Evolutionary conservation across 768 basidiomycete species (phyloP).

Genomic region (Baorangia bicolor): DNA sequence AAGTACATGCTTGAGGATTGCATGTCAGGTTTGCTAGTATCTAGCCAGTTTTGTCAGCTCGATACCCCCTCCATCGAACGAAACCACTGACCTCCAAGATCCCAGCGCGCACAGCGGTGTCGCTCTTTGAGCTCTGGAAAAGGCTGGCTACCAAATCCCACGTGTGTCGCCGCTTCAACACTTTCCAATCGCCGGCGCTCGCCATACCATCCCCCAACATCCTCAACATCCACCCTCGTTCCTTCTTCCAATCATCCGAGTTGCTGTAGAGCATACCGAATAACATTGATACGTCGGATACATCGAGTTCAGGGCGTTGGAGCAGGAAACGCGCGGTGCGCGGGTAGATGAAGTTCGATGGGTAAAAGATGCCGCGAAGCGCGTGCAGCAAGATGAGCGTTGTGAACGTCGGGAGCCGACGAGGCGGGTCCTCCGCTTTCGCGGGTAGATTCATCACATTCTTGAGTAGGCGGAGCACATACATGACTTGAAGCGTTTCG

Average conservation of each 20-base stretch:
- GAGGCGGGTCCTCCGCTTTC: conserved; percentile 50
- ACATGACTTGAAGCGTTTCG: conserved; percentile 70
- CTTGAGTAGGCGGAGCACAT: conserved; percentile 54
- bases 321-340: conserved; percentile 84
- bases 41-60: too few relatives aligned
- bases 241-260: conserved; percentile 78
- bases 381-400: conserved; percentile 84
- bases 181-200: conserved; percentile 74
- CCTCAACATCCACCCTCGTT: conserved; percentile 84
- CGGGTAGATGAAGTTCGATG: conserved; percentile 87
- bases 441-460: conserved; percentile 10
- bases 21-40: conserved; percentile 74
- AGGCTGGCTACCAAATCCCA: conserved; percentile 87
- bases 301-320: conserved; percentile 81
- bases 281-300: conserved; percentile 84
- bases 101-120: conserved; percentile 49
- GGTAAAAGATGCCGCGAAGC: conserved; percentile 79
- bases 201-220: conserved; percentile 82
- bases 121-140: conserved; percentile 64
- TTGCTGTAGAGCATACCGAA: conserved; percentile 85
- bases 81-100: conserved; percentile 63
- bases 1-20: conserved; percentile 64
- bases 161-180: conserved; percentile 77
- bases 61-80: too few relatives aligned
- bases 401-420: conserved; percentile 71